Evolutionary conservation across 441 rosid genomes (phyloP).

Genomic region (Sinapis alba): DNA sequence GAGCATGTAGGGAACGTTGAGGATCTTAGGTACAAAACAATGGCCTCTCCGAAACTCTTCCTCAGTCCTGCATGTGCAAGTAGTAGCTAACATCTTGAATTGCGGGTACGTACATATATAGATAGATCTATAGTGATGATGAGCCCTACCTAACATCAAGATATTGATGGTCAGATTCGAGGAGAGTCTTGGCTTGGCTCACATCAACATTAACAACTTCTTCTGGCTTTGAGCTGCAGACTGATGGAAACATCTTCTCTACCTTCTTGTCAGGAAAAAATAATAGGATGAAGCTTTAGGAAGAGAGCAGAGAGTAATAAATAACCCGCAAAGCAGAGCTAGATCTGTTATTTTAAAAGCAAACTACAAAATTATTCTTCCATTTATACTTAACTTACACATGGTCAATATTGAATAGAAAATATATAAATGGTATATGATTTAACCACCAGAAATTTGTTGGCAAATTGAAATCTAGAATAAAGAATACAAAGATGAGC

Average conservation of each 20-base stretch:
- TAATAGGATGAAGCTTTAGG: neutral
- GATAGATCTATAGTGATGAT: neutral
- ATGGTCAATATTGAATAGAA: neutral
- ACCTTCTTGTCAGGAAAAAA: neutral
- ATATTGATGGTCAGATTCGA: constrained; percentile 55
- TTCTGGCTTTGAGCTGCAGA: constrained; percentile 49
- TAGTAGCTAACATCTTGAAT: neutral
- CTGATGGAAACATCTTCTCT: constrained; percentile 19
- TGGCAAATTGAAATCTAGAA: neutral
- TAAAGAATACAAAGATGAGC: constrained; percentile 1
- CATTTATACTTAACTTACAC: constrained; percentile 3
- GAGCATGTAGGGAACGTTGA: constrained; percentile 78
- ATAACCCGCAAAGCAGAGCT: constrained; percentile 7
- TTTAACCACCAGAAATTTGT: neutral
- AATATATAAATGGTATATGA: neutral
- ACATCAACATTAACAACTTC: constrained; percentile 73
- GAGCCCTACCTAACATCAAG: constrained; percentile 65
- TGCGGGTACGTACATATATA: neutral
- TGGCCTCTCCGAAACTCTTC: constrained; percentile 79
- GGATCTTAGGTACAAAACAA: constrained; percentile 50
- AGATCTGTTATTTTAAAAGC: neutral
- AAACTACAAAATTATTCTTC: neutral
- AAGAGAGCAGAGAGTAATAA: constrained; percentile 16
- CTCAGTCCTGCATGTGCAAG: constrained; percentile 53
- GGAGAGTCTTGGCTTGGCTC: constrained; percentile 51